phyloP scores from a whole-genome alignment of 306 rosid species.

The Erythrophleum fordii region DNA sequence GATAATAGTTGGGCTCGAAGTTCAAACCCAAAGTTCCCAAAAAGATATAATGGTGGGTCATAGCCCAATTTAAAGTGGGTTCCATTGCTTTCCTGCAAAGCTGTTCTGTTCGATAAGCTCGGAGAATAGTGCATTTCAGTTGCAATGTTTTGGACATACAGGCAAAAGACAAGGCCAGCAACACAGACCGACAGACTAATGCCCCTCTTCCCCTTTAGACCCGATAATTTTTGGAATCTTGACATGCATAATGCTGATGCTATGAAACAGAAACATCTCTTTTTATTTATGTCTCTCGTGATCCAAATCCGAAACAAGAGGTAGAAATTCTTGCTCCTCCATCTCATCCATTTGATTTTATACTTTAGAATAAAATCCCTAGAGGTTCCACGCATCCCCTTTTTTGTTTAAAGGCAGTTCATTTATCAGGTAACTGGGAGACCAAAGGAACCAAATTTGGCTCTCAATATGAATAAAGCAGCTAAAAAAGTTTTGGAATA shows the following conservation, averaged over 20 bases:
- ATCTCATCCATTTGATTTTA: conserved; percentile 1
- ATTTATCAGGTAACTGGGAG: conserved; percentile 38
- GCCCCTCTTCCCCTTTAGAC: too few species aligned
- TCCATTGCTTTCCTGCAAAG: not conserved
- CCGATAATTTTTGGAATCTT: not conserved
- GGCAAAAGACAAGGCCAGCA: too few species aligned
- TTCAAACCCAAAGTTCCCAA: not conserved
- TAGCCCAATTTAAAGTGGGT: conserved; percentile 15
- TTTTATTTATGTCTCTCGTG: not conserved
- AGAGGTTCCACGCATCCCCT: conserved; percentile 37
- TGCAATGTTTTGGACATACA: too few species aligned
- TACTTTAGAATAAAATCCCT: conserved; percentile 36
- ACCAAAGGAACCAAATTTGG: conserved; percentile 50
- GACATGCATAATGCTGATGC: not conserved
- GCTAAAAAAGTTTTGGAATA: conserved; percentile 48
- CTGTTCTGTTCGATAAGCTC: not conserved
- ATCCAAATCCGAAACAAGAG: not conserved
- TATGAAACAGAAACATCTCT: not conserved
- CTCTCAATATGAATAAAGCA: conserved; percentile 44
- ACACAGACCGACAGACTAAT: too few species aligned
- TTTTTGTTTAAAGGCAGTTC: conserved; percentile 38
- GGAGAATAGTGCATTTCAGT: not conserved
- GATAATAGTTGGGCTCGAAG: not conserved
- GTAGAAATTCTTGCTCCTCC: not conserved
- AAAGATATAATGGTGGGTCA: not conserved